Percentiles rank a stretch among this genome's conserved stretches.
phyloP scores from a whole-genome alignment of 805 yeast species.

The Ogataea nitratoaversa region DNA sequence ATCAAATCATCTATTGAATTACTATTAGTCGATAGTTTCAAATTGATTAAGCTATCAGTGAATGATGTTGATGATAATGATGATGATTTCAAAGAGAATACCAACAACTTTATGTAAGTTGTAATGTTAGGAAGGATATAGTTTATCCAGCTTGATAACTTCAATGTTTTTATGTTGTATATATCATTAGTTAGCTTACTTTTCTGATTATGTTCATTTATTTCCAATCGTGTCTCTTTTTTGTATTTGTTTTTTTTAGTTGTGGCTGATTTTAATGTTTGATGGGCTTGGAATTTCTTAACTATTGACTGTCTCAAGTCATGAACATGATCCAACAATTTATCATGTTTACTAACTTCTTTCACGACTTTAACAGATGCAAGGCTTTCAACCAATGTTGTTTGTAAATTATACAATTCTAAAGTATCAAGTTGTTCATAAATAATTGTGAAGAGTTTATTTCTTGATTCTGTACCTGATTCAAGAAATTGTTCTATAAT shows the following conservation, averaged over 20 bases:
- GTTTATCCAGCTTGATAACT: neutral
- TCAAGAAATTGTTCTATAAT: constrained; percentile 5
- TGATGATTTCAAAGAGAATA: too few relatives aligned
- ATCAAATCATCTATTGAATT: neutral
- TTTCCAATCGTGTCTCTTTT: too few relatives aligned
- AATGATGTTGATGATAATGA: too few relatives aligned
- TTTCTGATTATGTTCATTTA: too few relatives aligned
- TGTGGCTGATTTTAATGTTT: neutral
- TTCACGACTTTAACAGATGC: neutral
- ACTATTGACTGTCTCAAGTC: neutral
- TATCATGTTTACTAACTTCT: neutral
- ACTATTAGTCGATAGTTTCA: too few relatives aligned
- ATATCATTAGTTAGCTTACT: neutral
- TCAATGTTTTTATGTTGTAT: neutral
- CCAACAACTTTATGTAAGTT: neutral
- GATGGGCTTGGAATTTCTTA: neutral
- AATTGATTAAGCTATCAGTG: too few relatives aligned
- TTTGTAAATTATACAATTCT: constrained; percentile 7
- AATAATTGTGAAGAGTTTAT: constrained; percentile 9
- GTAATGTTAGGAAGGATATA: neutral
- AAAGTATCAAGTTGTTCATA: constrained; percentile 17
- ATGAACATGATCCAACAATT: neutral
- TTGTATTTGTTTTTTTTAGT: neutral
- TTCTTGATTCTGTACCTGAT: neutral
- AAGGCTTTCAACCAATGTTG: neutral